Conservation (phyloP, 495 filamentous ascomycete genomes). For the Filosporella fistucella region DNA sequence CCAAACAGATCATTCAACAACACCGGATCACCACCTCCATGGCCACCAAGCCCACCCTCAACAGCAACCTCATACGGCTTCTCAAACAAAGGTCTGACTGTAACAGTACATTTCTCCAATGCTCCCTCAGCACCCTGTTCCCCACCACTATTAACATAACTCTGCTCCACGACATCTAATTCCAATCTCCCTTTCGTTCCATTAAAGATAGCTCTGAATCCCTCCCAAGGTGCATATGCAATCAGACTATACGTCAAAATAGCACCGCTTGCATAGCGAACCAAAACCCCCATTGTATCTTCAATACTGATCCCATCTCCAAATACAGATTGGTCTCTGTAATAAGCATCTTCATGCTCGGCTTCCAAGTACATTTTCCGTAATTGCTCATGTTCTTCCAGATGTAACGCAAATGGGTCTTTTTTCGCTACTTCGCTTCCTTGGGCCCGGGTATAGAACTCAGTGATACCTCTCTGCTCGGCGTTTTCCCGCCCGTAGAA, state of each 20-base stretch:
- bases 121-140: slow-evolving; percentile 39
- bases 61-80: slow-evolving; percentile 40
- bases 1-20: slow-evolving; percentile 42
- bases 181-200: slow-evolving; percentile 40
- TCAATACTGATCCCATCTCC: slow-evolving; percentile 57
- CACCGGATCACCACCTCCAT: slow-evolving; percentile 41
- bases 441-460: slow-evolving; percentile 34
- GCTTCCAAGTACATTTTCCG: slow-evolving; percentile 53
- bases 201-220: slow-evolving; percentile 41
- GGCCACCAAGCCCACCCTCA: slow-evolving; percentile 32
- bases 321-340: slow-evolving; percentile 54
- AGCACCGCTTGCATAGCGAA: slow-evolving; percentile 47
- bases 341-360: slow-evolving; percentile 55
- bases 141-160: slow-evolving; percentile 43
- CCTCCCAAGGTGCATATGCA: slow-evolving; percentile 45
- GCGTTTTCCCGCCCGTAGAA: slow-evolving; percentile 45
- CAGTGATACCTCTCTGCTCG: slow-evolving; percentile 31
- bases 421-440: slow-evolving; percentile 29
- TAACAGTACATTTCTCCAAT: slow-evolving; percentile 32
- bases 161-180: slow-evolving; percentile 44
- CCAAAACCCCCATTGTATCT: slow-evolving; percentile 54
- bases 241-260: slow-evolving; percentile 44
- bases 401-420: slow-evolving; percentile 47
- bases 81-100: slow-evolving; percentile 37
- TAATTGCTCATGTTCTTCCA: slow-evolving; percentile 42